These are phyloP conservation scores for Rehmannia glutinosa DNA, from an alignment of 257 asterid species.

Conservation along the genomic window DNA sequence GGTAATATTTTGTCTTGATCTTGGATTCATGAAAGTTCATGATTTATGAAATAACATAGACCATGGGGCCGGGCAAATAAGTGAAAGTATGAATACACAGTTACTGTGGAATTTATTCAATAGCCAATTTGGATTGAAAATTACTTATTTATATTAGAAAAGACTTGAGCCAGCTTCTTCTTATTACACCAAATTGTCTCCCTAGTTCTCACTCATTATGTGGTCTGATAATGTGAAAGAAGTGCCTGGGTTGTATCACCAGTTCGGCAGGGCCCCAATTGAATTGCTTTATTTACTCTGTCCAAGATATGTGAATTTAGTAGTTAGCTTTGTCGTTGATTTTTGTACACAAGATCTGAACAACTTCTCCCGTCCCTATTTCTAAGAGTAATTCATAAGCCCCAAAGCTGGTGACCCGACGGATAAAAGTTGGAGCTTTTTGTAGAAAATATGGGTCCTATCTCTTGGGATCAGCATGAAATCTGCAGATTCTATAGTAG, in stretches of 20 bases:
- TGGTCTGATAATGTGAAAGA: background rate
- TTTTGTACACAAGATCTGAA: background rate
- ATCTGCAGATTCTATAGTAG: background rate
- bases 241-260: background rate
- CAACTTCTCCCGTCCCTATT: background rate
- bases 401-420: background rate
- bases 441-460: background rate
- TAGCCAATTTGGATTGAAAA: background rate
- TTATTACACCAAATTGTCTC: background rate
- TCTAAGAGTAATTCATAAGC: background rate
- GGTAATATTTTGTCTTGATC: background rate
- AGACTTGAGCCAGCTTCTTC: background rate
- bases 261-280: background rate
- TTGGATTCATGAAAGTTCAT: background rate
- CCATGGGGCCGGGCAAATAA: background rate
- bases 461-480: conserved; percentile 7
- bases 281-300: background rate
- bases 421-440: background rate
- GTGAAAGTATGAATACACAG: background rate
- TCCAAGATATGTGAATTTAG: background rate
- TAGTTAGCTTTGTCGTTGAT: conserved; percentile 16
- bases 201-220: background rate
- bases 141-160: background rate
- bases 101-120: background rate
- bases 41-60: background rate